Base-by-base conservation (phyloP, 177 flowering plant species). In the Telopea speciosissima region DNA sequence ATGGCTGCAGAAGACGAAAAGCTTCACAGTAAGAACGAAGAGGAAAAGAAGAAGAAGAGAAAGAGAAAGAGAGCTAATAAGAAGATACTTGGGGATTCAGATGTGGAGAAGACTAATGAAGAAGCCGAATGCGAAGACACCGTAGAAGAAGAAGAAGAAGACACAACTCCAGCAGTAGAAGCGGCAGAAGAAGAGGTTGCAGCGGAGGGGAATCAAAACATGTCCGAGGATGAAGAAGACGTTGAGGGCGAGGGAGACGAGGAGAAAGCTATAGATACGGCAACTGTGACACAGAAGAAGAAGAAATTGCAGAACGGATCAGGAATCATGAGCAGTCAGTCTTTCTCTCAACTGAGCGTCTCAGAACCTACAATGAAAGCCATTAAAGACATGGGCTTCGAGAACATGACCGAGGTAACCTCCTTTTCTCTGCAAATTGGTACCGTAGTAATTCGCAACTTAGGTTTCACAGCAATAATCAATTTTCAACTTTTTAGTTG, bases 381-480 rank as follows among this genome's bases (percentile, higher is more conserved):
- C 2, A 92, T 94, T 19, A 62, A 80, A 73, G 96, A 86, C 36
- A 83, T 89, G 83, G 88, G 88, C 0, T 94, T 94, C 68, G 58
- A 73, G 76, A 70, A 86, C 73, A 90, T 92, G 95, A 92, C 97
- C 71, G 86, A 91, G 97, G 98, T 93, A 62, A 26, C 16, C 24
- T 49, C 54, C 58, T 14, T 17, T 3, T 52, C 58, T 14, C 58
- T 13, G 58, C 58, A 19, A 21, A 12, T 62, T 26, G 65, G 5
- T 62, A 1, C 17, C 65, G 40, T 62, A 26, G 28, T 16, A 62
- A 19, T 14, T 62, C 25, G 3, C 7, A 23, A 0, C 19, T 12
- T 33, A 19, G 58, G 21, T 26, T 62, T 24, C 17, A 12, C 19
- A 36, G 31, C 31, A 28, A 28, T 28, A 28, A 28, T 28, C 31